These are phyloP conservation scores for Oldenlandia corymbosa DNA, from an alignment of 257 asterid genomes.

Conservation along the genomic window DNA sequence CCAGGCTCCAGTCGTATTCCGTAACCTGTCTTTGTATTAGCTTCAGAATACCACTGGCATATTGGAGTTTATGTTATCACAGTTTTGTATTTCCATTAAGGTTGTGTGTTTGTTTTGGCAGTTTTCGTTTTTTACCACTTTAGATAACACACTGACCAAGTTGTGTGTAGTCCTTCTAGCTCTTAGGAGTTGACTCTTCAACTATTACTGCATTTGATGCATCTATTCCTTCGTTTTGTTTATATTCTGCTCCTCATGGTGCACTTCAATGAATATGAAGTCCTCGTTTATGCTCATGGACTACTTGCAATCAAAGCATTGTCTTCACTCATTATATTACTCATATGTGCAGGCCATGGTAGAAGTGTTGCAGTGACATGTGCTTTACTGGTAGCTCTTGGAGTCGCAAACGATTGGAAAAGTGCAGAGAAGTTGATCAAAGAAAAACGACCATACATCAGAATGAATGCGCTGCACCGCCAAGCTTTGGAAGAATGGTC, in stretches of 20 bases:
- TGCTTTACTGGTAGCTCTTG: slow-evolving; percentile 83
- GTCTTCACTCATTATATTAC: slow-evolving; percentile 2
- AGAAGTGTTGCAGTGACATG: slow-evolving; percentile 95
- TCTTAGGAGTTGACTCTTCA: neutral
- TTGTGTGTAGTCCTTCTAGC: neutral
- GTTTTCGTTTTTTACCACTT: neutral
- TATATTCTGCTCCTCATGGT: too few species aligned
- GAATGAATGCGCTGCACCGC: slow-evolving; percentile 71
- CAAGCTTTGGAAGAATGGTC: slow-evolving; percentile 93
- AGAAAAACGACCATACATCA: slow-evolving; percentile 64
- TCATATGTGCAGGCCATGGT: slow-evolving; percentile 67
- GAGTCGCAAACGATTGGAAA: slow-evolving; percentile 91
- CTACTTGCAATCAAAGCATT: neutral
- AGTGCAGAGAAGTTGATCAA: slow-evolving; percentile 68
- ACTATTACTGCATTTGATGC: too few species aligned
- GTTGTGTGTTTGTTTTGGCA: neutral
- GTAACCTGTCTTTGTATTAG: too few species aligned
- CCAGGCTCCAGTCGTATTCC: too few species aligned
- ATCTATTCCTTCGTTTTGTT: too few species aligned
- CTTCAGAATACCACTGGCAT: neutral
- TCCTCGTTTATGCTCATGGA: neutral
- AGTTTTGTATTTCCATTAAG: neutral
- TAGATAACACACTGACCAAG: too few species aligned
- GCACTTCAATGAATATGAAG: neutral
- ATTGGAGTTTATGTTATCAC: neutral